Percentiles rank a stretch among this genome's conserved stretches.
These are phyloP conservation scores for Chaetomium strumarium DNA, from an alignment of 2,329 filamentous ascomycete species.

Conservation along the genomic window DNA sequence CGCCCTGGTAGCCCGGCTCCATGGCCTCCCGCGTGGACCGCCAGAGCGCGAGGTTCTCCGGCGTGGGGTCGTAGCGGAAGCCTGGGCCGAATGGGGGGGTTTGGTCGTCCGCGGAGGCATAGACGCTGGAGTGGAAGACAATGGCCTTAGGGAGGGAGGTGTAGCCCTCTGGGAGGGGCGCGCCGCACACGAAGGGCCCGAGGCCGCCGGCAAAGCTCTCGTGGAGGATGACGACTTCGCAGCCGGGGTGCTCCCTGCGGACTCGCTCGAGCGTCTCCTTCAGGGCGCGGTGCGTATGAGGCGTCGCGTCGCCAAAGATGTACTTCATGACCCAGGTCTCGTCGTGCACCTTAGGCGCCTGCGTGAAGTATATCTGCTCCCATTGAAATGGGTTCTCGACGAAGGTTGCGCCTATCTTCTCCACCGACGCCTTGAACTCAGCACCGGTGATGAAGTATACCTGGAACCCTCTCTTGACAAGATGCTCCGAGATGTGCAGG, in stretches of 20 bases:
- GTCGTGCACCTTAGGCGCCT: conserved; percentile 16
- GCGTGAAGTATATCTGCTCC: not conserved
- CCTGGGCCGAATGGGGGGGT: conserved; percentile 35
- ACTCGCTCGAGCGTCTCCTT: conserved; percentile 29
- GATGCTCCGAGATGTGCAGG: conserved; percentile 31
- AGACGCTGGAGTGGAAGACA: conserved; percentile 35
- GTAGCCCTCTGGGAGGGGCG: conserved; percentile 35
- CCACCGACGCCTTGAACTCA: conserved; percentile 32
- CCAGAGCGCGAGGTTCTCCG: conserved; percentile 16
- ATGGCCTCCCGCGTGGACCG: conserved; percentile 8
- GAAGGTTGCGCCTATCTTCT: conserved; percentile 35
- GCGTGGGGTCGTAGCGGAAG: conserved; percentile 24
- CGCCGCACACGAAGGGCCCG: conserved; percentile 34
- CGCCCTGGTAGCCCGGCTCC: not conserved
- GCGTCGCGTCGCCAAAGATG: conserved; percentile 31
- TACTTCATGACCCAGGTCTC: conserved; percentile 30
- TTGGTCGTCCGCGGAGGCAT: conserved; percentile 34
- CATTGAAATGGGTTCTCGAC: conserved; percentile 20
- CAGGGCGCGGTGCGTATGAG: conserved; percentile 15
- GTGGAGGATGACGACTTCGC: conserved; percentile 38
- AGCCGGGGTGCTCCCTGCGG: conserved; percentile 28
- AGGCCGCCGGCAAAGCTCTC: conserved; percentile 36
- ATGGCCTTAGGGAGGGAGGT: conserved; percentile 32
- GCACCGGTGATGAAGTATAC: conserved; percentile 37
- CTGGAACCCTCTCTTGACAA: conserved; percentile 36